Evolutionary conservation across 345 rosid genomes (phyloP).

Genomic region (Populus nigra): DNA sequence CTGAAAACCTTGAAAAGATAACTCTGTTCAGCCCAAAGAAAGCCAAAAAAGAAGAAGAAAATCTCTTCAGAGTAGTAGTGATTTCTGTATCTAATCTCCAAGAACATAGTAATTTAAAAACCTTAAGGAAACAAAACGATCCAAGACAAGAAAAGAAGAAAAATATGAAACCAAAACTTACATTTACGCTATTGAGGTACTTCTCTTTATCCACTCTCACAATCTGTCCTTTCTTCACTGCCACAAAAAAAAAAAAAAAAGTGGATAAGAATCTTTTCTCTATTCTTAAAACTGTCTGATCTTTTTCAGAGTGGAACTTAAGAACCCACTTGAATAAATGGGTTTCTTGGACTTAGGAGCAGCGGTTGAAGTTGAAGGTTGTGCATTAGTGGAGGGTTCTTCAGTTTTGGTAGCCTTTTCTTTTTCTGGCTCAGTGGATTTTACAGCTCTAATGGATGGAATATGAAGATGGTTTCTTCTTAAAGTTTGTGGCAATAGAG

Average conservation of each 20-base stretch:
- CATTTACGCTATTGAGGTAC: slow-evolving; percentile 86
- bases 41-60: background rate
- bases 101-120: background rate
- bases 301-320: background rate
- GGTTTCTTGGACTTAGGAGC: slow-evolving; percentile 61
- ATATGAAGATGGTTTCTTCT: slow-evolving; percentile 1
- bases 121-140: too few relatives aligned
- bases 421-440: slow-evolving; percentile 55
- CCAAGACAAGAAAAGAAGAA: background rate
- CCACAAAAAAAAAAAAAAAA: slow-evolving; percentile 1
- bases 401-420: slow-evolving; percentile 36
- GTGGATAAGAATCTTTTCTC: too few relatives aligned
- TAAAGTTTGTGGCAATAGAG: slow-evolving; percentile 29
- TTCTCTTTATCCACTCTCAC: slow-evolving; percentile 97
- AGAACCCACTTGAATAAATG: slow-evolving; percentile 74
- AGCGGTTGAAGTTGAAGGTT: slow-evolving; percentile 29
- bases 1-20: too few relatives aligned
- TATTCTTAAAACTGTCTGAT: background rate
- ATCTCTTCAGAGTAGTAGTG: too few relatives aligned
- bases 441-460: slow-evolving; percentile 23
- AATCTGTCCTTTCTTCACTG: slow-evolving; percentile 99
- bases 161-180: slow-evolving; percentile 19
- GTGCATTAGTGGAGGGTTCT: slow-evolving; percentile 31
- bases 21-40: too few relatives aligned
- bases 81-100: background rate